These are phyloP conservation scores for Roridomyces roridus DNA, from an alignment of 768 basidiomycete species.

Conservation along the genomic window DNA sequence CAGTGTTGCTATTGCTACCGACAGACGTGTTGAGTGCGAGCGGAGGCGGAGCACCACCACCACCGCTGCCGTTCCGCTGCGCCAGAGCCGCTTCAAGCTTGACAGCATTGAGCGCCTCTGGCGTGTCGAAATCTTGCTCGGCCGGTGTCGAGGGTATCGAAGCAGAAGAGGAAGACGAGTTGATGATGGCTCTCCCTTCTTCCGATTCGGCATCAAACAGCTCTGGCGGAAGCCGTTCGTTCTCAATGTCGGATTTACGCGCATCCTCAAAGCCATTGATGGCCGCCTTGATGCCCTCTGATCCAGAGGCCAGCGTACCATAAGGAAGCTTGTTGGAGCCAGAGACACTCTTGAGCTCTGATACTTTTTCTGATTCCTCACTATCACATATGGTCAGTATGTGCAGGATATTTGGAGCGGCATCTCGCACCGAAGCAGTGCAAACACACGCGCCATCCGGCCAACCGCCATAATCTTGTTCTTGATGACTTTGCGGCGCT, in stretches of 20 bases:
- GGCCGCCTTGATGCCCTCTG: conserved; percentile 94
- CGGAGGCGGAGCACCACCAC: neutral
- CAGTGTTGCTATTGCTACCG: no score
- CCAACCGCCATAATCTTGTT: conserved; percentile 99
- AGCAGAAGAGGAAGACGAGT: conserved; percentile 52
- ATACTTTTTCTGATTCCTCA: conserved; percentile 97
- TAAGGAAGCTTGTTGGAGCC: conserved; percentile 80
- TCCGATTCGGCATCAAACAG: conserved; percentile 82
- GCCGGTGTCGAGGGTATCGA: conserved; percentile 45
- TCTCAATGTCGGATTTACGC: conserved; percentile 99
- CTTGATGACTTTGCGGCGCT: conserved; percentile 92
- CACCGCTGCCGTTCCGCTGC: no score
- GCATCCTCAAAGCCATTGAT: conserved; percentile 96
- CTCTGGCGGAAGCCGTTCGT: conserved; percentile 95
- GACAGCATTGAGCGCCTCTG: conserved; percentile 46
- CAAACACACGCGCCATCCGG: conserved; percentile 96
- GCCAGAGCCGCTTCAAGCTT: conserved; percentile 35
- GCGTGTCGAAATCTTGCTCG: conserved; percentile 49
- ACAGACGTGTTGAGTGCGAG: conserved; percentile 12
- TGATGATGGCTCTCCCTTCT: conserved; percentile 72
- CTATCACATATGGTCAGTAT: conserved; percentile 43
- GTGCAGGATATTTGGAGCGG: neutral
- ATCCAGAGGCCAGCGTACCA: conserved; percentile 85
- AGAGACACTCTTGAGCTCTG: conserved; percentile 91
- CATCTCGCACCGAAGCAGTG: conserved; percentile 86